phyloP scores from a whole-genome alignment of 495 filamentous ascomycete genomes.

The Xylaria flabelliformis region DNA sequence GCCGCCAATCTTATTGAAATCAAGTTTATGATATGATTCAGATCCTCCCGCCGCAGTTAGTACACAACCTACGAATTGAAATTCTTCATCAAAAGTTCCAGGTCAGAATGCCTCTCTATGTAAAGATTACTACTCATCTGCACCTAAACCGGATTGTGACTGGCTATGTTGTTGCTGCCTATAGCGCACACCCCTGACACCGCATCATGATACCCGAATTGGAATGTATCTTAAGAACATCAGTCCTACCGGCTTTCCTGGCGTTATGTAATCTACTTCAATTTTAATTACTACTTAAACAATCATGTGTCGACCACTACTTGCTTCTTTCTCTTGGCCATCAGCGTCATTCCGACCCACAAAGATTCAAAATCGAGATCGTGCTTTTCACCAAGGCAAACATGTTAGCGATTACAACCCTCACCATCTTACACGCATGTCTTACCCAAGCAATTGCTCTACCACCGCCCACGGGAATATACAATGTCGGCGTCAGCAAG shows the following conservation, averaged over 20 bases:
- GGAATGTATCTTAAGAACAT: not conserved
- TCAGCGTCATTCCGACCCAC: not conserved
- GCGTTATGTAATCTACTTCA: not conserved
- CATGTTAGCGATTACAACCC: not conserved
- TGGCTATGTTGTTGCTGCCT: not conserved
- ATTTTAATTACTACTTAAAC: not conserved
- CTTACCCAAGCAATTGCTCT: slow-evolving; percentile 19
- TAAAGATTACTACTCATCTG: not conserved
- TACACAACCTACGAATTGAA: not conserved
- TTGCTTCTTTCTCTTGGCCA: not conserved
- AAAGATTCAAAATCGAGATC: not conserved
- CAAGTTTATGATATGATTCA: not conserved
- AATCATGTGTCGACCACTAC: not conserved
- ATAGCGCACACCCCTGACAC: not conserved
- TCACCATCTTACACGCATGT: not conserved
- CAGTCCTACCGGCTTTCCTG: not conserved
- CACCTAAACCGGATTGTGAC: not conserved
- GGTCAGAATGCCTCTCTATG: not conserved
- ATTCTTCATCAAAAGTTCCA: not conserved
- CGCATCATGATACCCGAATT: not conserved
- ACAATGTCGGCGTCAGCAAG: slow-evolving; percentile 33
- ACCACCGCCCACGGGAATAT: slow-evolving; percentile 32
- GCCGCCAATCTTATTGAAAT: not conserved
- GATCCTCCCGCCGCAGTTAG: not conserved
- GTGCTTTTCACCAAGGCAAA: not conserved